phyloP scores from a whole-genome alignment of 2,329 filamentous ascomycete genomes.

The Botrytis hyacinthi region DNA sequence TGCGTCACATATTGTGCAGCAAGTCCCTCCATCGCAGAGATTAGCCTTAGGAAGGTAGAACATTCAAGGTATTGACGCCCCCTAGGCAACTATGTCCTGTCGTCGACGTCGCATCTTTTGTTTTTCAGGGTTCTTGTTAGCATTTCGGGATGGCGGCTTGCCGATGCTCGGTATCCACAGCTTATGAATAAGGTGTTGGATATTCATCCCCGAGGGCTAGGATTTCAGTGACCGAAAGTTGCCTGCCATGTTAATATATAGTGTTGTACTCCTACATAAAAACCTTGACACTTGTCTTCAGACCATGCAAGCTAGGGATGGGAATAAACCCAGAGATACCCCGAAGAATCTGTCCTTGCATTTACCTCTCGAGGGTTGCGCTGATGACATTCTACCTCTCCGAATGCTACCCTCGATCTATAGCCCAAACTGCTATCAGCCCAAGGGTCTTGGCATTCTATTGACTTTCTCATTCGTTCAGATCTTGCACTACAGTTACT shows the following conservation, averaged over 20 bases:
- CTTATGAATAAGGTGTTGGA: background rate
- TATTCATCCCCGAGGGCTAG: background rate
- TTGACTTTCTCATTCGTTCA: background rate
- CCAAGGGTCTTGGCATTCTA: background rate
- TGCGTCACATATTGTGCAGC: background rate
- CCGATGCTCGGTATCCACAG: conserved; percentile 3
- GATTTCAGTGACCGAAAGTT: background rate
- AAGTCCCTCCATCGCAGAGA: background rate
- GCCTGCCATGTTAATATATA: background rate
- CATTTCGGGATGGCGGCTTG: background rate
- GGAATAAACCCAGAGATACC: background rate
- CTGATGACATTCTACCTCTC: background rate
- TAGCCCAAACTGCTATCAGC: background rate
- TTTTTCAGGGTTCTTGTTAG: background rate
- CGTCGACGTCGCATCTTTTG: background rate
- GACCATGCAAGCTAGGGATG: background rate
- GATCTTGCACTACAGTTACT: background rate
- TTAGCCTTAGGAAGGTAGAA: background rate
- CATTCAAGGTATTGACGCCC: background rate
- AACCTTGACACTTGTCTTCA: background rate
- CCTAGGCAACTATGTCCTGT: background rate
- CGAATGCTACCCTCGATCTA: background rate
- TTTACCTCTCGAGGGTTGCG: background rate
- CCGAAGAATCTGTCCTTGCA: background rate
- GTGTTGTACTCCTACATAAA: background rate